Evolutionary conservation across 1,284 basidiomycete species (phyloP), one percentile per base, ranked within the genome.

Genomic region (Ceratobasidium theobromae): DNA sequence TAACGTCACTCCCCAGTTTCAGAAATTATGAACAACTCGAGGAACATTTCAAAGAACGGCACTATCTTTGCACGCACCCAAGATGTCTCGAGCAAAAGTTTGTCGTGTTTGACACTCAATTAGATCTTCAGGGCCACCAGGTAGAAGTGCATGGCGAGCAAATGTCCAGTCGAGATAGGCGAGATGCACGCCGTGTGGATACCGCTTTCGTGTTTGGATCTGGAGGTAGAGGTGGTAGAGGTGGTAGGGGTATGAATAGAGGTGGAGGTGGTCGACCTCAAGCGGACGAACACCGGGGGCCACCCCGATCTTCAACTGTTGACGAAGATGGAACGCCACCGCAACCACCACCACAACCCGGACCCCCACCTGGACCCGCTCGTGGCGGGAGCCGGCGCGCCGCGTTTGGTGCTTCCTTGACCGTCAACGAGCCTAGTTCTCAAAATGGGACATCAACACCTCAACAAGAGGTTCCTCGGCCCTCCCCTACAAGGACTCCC

Each of bases 61-160:
- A 99, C 76, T 85, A 83, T 75, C 86, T 92, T 2, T 99, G 96
- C 75, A 81, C 78, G 3, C 86, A 93, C 66, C 72, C 85, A 0
- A 75, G 81, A 33, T 99, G 96, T 74, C 83, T 90, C 40, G 87
- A 87, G 16, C 87, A 87, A 72, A 98, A 97, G 77, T 99, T 98
- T 72, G 90, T 98, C 55, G 96, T 99, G 14, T 99, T 98, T 75
- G 86, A 86, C 53, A 88, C 88, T 21, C 82, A 86, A 38, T 79
- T 99, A 33, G 97, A 98, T 74, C 86, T 98, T 53, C 88, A 96
- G 76, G 95, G 89, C 0, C 96, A 99, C 75, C 89, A 91, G 80
- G 86, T 98, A 18, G 87, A 90, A 67, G 85, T 86, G 72, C 96
- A 98, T 72, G 89, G 87, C 9, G 85, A 85, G 2, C 84, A 87